Base-by-base conservation (phyloP, 352 stramenopile species). In the Heterotrichella gracilis region DNA sequence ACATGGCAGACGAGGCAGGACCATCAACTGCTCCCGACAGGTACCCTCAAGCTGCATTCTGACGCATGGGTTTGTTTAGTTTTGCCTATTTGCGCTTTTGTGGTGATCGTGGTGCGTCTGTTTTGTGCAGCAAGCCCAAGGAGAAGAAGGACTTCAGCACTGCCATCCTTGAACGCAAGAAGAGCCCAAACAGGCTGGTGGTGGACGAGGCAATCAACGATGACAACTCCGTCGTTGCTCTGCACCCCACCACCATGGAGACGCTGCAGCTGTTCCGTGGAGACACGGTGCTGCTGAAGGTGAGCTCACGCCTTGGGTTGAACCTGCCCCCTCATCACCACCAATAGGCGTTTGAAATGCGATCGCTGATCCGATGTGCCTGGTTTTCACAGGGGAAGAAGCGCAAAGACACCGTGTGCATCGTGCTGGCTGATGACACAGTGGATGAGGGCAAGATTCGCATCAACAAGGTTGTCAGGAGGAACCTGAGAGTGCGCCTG, bases 391-490 rank as follows among this genome's bases (percentile, higher is more conserved):
- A n/a, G n/a, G 92, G 92, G 70, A 99, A 99, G 82, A 95, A 95
- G 76, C 90, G 89, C 42, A 82, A 84, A 41, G 90, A 96, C 74
- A 99, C 91, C 3, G 89, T 97, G 4, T 96, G 90, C 76, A 95
- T 99, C 64, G 86, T 93, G 42, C 79, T 98, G 0, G 83, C 92
- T 64, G 90, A 97, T 73, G 92, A 97, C 73, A 93, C 85, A 17
- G 93, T 93, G 66, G 91, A 98, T 53, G 90, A 97, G 72, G 81
- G 82, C 53, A 94, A 85, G 71, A 87, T 99, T 19, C 82, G 88
- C 53, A 99, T 99, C 90, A 99, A 99, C 83, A 98, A 98, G 81
- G 78, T 95, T 23, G 90, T 99, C 63, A 86, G 92, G 24, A 99
- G 97, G 83, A 99, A 99, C 79, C 75, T 98, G 20, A 80, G 89